phyloP scores from a whole-genome alignment of 352 stramenopile species.

The Globisporangium orthogonon region DNA sequence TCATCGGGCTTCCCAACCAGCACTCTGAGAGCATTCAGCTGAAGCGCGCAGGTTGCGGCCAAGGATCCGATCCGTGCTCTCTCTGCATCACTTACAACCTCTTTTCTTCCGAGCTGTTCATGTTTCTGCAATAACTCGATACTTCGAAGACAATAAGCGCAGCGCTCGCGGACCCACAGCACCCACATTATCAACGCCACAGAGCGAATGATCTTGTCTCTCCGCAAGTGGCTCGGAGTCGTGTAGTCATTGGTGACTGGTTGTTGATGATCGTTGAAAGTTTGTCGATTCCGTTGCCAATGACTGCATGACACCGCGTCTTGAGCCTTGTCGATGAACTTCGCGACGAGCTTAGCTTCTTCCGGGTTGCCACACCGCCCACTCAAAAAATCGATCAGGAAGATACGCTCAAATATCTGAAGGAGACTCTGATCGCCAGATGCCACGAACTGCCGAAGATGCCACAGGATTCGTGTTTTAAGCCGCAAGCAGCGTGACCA shows the following conservation, averaged over 20 bases:
- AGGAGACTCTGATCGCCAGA: conserved; percentile 1
- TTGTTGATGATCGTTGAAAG: background rate
- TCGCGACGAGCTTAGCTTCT: conserved; percentile 9
- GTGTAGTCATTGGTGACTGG: background rate
- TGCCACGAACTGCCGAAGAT: conserved; percentile 3
- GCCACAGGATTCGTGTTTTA: conserved; percentile 10
- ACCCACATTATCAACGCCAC: conserved; percentile 25
- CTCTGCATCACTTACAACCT: background rate
- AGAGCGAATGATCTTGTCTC: conserved; percentile 23
- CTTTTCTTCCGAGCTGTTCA: background rate
- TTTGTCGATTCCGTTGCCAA: conserved; percentile 4
- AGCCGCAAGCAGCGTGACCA: conserved; percentile 5
- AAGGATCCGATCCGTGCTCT: conserved; percentile 12
- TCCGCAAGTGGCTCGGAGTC: conserved; percentile 1
- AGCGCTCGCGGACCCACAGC: conserved; percentile 37
- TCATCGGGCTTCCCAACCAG: conserved; percentile 18
- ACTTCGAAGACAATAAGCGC: conserved; percentile 16
- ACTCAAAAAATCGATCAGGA: conserved; percentile 13
- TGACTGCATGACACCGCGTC: conserved; percentile 5
- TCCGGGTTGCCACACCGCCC: conserved; percentile 4
- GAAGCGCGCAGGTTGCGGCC: conserved; percentile 33
- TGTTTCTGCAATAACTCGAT: conserved; percentile 10
- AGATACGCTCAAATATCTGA: conserved; percentile 10
- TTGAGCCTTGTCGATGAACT: conserved; percentile 10
- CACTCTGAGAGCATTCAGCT: conserved; percentile 22